Conservation (phyloP, 2,329 filamentous ascomycete species). For the Phialocephala subalpina region DNA sequence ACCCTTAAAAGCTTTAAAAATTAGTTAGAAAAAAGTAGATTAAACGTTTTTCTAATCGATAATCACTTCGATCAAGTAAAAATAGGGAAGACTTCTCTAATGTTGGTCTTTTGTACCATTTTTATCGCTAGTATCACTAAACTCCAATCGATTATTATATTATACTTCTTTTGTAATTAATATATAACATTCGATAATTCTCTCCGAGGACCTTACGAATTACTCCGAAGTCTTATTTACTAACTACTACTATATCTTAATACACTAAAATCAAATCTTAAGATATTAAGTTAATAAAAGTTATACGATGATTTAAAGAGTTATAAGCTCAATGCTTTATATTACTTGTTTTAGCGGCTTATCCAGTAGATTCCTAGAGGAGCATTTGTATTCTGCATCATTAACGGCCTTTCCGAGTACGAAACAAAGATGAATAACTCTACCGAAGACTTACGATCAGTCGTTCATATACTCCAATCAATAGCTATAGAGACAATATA, state of each 20-base stretch:
- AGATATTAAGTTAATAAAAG: not conserved
- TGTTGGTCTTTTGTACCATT: not conserved
- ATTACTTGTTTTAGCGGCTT: not conserved
- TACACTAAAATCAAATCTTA: not conserved
- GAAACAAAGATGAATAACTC: constrained; percentile 7
- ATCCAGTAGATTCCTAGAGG: not conserved
- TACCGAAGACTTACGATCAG: not conserved
- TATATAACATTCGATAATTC: constrained; percentile 4
- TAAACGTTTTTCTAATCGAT: constrained; percentile 6
- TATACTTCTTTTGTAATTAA: constrained; percentile 2
- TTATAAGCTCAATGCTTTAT: not conserved
- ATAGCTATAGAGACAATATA: too few relatives aligned
- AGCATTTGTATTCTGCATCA: not conserved
- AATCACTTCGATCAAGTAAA: not conserved
- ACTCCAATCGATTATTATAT: not conserved
- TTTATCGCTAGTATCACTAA: constrained; percentile 1
- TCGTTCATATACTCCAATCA: not conserved
- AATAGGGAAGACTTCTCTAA: not conserved
- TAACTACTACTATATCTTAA: constrained; percentile 2
- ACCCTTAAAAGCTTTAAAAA: not conserved
- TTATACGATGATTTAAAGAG: not conserved
- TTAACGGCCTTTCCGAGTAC: not conserved
- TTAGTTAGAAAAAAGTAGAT: not conserved
- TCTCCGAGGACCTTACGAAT: not conserved
- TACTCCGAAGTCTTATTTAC: not conserved